Base-by-base conservation (phyloP, 108 stramenopile genomes). In the Pseudonitzschia multiseries region DNA sequence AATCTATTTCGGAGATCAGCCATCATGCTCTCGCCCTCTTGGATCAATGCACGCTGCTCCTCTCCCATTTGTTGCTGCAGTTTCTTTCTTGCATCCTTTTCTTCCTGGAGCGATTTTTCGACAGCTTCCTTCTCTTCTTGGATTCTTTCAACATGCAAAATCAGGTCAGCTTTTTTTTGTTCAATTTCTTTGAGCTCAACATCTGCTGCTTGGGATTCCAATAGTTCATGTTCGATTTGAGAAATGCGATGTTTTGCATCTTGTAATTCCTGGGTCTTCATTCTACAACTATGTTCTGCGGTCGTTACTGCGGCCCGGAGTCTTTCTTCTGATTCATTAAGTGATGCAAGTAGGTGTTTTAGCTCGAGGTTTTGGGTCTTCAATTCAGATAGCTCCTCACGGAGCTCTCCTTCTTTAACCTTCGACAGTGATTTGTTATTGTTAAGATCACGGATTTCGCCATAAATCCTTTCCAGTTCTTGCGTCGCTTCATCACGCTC, bases 11-110 rank as follows among this genome's bases (percentile, higher is more conserved):
- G 78, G 8, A 93, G 75, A 24, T 68, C 33, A 9, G 67, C 28
- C 81, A 93, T 89, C 64, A 70, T 75, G 13, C 72, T 80, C 69
- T 92, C 87, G 42, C 84, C 91, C 59, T 94, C 90, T n/a, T 68
- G 71, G 41, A 94, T 74, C 57, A 91, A 46, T 4, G 66, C 29
- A 42, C 86, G 81, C 69, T 91, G 87, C 68, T 94, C 93, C 51
- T 94, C 93, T 21, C 87, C 87, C 65, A 86, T 80, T 56, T 77
- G 76, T 21, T 52, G 59, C 51, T 80, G 74, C 13, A 89, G 31
- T 67, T 78, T 71, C 24, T 81, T 74, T 36, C 77, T 69, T 36
- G 74, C 83, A 13, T 72, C 64, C 13, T 72, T 73, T 64, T 86
- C 84, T 40, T 66, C 32, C 48, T 86, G 75, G 22, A 91, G 59